A percentile compares a stretch with the other conserved stretches of the same genome.
phyloP scores from a whole-genome alignment of 352 stramenopile genomes.

The Elongisporangium prolatum region DNA sequence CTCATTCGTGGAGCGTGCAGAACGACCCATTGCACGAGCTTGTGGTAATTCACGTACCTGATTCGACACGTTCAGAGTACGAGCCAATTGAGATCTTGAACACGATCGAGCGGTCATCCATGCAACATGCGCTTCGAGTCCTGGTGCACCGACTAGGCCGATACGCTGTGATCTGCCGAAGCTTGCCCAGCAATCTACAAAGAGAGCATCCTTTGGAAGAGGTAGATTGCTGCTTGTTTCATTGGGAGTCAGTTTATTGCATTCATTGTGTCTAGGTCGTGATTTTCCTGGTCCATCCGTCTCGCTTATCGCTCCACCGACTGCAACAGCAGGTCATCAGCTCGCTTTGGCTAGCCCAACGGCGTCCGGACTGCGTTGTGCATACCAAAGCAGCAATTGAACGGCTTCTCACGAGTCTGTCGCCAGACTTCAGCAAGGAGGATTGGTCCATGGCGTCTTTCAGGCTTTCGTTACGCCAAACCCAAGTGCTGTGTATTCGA shows the following conservation, averaged over 20 bases:
- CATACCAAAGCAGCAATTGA: background rate
- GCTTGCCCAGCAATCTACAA: conserved; percentile 5
- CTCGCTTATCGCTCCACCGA: conserved; percentile 1
- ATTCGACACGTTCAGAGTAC: background rate
- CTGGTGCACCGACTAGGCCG: background rate
- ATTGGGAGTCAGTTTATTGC: background rate
- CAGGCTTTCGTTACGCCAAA: conserved; percentile 4
- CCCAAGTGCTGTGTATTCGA: conserved; percentile 4
- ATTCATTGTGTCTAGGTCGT: background rate
- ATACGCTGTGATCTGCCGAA: conserved; percentile 9
- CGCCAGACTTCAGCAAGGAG: background rate
- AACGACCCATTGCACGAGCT: background rate
- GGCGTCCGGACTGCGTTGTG: conserved; percentile 7
- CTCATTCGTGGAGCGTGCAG: background rate
- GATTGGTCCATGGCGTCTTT: conserved; percentile 6
- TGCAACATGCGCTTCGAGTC: background rate
- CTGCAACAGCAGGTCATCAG: background rate
- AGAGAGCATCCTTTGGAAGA: conserved; percentile 10
- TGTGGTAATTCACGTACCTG: background rate
- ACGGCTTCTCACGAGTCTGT: background rate
- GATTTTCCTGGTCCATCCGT: conserved; percentile 4
- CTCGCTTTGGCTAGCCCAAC: conserved; percentile 13
- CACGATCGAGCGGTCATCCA: background rate
- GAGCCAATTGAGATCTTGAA: background rate
- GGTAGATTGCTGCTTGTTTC: conserved; percentile 2